Evolutionary conservation across 257 asterid species (phyloP).

Genomic region (Nicotiana tomentosiformis): DNA sequence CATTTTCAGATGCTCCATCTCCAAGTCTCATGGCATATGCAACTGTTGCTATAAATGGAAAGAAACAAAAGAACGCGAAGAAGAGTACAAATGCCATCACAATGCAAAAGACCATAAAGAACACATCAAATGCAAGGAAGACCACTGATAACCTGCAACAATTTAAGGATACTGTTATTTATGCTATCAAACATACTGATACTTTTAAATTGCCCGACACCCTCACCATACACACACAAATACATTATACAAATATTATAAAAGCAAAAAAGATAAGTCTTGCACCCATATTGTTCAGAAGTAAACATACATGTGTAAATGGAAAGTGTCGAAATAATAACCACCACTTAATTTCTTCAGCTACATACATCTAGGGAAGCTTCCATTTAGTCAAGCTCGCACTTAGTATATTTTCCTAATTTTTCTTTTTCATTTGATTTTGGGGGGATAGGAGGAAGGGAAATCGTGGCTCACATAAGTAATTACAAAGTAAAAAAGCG

Average conservation of each 20-base stretch:
- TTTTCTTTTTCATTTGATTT: neutral
- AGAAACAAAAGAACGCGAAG: constrained; percentile 63
- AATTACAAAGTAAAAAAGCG: neutral
- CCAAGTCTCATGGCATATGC: constrained; percentile 72
- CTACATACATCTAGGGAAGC: neutral
- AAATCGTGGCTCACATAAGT: neutral
- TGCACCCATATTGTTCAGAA: neutral
- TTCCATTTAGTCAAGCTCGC: neutral
- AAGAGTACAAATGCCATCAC: constrained; percentile 62
- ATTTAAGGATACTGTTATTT: constrained; percentile 2
- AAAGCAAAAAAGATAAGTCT: neutral
- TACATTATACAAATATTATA: too few species aligned
- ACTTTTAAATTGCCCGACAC: neutral
- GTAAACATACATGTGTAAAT: neutral
- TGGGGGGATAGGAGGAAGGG: neutral
- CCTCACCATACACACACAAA: neutral
- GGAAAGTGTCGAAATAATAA: neutral
- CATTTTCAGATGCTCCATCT: constrained; percentile 80
- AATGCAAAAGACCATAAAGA: constrained; percentile 75
- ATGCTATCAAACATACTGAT: neutral
- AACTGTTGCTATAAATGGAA: constrained; percentile 64
- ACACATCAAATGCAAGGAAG: constrained; percentile 79
- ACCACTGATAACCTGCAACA: constrained; percentile 77
- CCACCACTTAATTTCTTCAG: neutral
- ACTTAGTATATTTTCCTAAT: neutral